phyloP scores from a whole-genome alignment of 495 filamentous ascomycete genomes.

The Clavariopsis aquatica region DNA sequence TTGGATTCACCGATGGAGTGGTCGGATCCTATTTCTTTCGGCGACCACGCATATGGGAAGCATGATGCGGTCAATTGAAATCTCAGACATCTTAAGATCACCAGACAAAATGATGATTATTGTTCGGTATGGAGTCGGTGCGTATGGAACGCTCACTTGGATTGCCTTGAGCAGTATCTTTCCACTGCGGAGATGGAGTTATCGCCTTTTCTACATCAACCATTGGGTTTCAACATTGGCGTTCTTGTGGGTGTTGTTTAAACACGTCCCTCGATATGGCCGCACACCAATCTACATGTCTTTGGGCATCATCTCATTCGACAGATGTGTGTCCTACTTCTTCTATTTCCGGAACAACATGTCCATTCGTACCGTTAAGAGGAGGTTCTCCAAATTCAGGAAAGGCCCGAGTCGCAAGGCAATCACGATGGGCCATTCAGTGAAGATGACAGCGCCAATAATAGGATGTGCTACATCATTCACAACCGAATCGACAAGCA shows the following conservation, averaged over 20 bases:
- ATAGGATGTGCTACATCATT: not conserved
- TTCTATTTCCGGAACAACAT: slow-evolving; percentile 26
- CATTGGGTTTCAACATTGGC: slow-evolving; percentile 18
- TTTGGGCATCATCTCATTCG: slow-evolving; percentile 26
- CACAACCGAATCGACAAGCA: not conserved
- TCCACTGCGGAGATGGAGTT: slow-evolving; percentile 26
- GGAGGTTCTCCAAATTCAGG: not conserved
- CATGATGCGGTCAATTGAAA: slow-evolving; percentile 35
- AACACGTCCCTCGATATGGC: slow-evolving; percentile 38
- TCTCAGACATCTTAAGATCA: slow-evolving; percentile 33
- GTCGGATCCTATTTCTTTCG: slow-evolving; percentile 36
- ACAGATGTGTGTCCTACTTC: slow-evolving; percentile 25
- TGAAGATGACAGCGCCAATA: slow-evolving; percentile 22
- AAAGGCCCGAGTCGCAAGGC: not conserved
- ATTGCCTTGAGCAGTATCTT: slow-evolving; percentile 35
- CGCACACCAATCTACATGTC: slow-evolving; percentile 34
- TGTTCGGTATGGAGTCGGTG: slow-evolving; percentile 40
- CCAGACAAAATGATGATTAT: slow-evolving; percentile 38
- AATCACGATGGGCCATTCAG: slow-evolving; percentile 6
- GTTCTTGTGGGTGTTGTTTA: slow-evolving; percentile 36
- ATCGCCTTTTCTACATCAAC: slow-evolving; percentile 25
- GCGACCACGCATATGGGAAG: slow-evolving; percentile 39
- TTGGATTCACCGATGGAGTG: slow-evolving; percentile 42
- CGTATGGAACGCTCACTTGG: slow-evolving; percentile 36
- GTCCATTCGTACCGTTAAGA: not conserved